These are phyloP conservation scores for Boletellus ananiceps DNA, from an alignment of 768 basidiomycete genomes.

Conservation along the genomic window DNA sequence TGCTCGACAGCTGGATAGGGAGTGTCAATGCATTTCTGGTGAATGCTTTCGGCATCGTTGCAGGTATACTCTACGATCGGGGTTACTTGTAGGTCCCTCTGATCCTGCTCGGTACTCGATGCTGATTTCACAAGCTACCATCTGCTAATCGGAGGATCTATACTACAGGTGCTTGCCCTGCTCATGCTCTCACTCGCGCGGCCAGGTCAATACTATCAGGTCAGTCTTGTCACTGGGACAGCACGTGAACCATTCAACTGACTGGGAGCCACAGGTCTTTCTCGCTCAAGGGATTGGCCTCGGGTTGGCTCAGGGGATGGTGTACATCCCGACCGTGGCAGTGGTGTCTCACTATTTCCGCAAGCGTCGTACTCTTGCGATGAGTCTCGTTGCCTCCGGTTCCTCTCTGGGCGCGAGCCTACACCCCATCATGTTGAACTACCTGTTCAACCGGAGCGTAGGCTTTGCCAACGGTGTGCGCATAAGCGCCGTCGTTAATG, in stretches of 20 bases:
- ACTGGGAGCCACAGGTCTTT: slow-evolving; percentile 35
- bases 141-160: slow-evolving; percentile 41
- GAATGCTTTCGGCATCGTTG: slow-evolving; percentile 34
- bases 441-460: slow-evolving; percentile 11
- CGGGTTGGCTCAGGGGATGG: slow-evolving; percentile 44
- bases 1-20: slow-evolving; percentile 39
- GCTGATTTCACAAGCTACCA: slow-evolving; percentile 32
- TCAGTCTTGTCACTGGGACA: slow-evolving; percentile 14
- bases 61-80: slow-evolving; percentile 47
- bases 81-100: slow-evolving; percentile 42
- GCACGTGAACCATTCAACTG: background rate
- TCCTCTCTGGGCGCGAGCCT: slow-evolving; percentile 28
- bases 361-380: slow-evolving; percentile 37
- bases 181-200: slow-evolving; percentile 45
- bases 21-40: slow-evolving; percentile 41
- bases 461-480: slow-evolving; percentile 47
- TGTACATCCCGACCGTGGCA: slow-evolving; percentile 42
- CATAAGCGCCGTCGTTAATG: slow-evolving; percentile 42
- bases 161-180: slow-evolving; percentile 39
- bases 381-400: slow-evolving; percentile 41
- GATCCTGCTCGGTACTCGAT: background rate
- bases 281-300: slow-evolving; percentile 45
- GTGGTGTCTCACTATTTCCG: slow-evolving; percentile 45
- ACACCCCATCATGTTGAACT: slow-evolving; percentile 32
- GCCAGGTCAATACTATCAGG: slow-evolving; percentile 41